A percentile compares a stretch with the other conserved stretches of the same genome.
Evolutionary conservation across 2,329 filamentous ascomycete species (phyloP).

Genomic region (Ampelomyces quisqualis): DNA sequence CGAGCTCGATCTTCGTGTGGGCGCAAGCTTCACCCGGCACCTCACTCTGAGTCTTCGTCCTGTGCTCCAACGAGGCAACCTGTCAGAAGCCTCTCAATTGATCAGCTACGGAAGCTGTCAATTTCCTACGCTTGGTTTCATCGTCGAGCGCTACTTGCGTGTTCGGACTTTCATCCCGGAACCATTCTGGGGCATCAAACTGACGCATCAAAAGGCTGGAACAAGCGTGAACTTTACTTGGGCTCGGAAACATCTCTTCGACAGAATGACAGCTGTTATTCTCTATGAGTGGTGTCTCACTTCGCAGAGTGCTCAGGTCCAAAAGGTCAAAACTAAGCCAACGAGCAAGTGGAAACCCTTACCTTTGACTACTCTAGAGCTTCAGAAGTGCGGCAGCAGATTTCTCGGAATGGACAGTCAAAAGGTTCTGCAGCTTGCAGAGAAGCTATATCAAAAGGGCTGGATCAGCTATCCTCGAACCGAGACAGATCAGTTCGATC

Average conservation of each 20-base stretch:
- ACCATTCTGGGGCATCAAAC: slow-evolving; percentile 86
- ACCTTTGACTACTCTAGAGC: slow-evolving; percentile 89
- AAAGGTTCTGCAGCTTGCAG: slow-evolving; percentile 82
- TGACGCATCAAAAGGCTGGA: slow-evolving; percentile 73
- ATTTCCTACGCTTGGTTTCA: slow-evolving; percentile 94
- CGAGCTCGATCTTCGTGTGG: slow-evolving; percentile 87
- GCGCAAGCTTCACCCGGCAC: slow-evolving; percentile 87
- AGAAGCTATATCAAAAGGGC: slow-evolving; percentile 85
- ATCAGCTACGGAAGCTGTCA: slow-evolving; percentile 96
- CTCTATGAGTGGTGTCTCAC: slow-evolving; percentile 82
- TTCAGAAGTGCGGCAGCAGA: slow-evolving; percentile 91
- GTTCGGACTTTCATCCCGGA: slow-evolving; percentile 94
- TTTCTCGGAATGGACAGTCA: slow-evolving; percentile 88
- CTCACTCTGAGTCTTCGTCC: slow-evolving; percentile 75
- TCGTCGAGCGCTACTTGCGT: slow-evolving; percentile 92
- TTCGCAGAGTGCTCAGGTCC: slow-evolving; percentile 75
- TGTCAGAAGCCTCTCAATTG: slow-evolving; percentile 58
- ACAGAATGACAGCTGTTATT: slow-evolving; percentile 76
- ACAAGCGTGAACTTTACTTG: slow-evolving; percentile 83
- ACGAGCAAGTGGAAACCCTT: slow-evolving; percentile 93
- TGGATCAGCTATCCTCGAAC: slow-evolving; percentile 98
- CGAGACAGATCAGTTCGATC: slow-evolving; percentile 94
- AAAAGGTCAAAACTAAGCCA: slow-evolving; percentile 83
- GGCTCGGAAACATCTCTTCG: slow-evolving; percentile 81
- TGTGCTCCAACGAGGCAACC: slow-evolving; percentile 65